Base-by-base conservation (phyloP, 208 protist genomes). In the Trypanosoma conorhini region DNA sequence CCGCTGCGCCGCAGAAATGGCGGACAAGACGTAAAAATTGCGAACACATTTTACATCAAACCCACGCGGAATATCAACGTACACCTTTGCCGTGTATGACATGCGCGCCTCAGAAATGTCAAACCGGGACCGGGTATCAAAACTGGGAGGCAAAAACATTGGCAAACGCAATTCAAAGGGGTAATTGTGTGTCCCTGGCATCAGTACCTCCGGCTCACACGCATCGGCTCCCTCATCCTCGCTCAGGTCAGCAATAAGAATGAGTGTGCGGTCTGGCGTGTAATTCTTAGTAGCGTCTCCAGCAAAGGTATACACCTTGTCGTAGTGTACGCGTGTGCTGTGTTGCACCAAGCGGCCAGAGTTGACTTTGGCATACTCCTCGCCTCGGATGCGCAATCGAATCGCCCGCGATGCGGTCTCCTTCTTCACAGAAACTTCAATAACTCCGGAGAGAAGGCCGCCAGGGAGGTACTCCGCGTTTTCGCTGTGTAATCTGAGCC, bases 301-400 rank as follows among this genome's bases (percentile, higher is more conserved):
- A 8, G 64, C 54, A 51, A 70, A 44, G 17, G 56, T 51, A 55
- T 70, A 62, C 42, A 70, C n/a, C 22, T 62, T 61, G 31, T 70
- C 65, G 35, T 70, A 70, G 55, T 70, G 65, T 4, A 70, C 35
- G 51, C 31, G 55, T 10, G 38, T 44, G 44, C 38, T 24, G 0
- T 26, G 21, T 42, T 35, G 26, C 1, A 38, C 26, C 33, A 55
- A 33, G 1, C 9, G 5, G 24, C 28, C 55, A 17, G 9, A 33
- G 17, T 38, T 5, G 48, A 62, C 17, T 38, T 52, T 61, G 35
- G 55, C 65, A 30, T 70, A 62, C 55, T 70, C 65, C 55, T 62
- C 55, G 5, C 55, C 55, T 1, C 26, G 30, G 31, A 70, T 61
- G n/a, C 21, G 30, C 13, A 70, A 26, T 38, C 52, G 42, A 10